Base-by-base conservation (phyloP, 106 monocot species). In the Vanilla planifolia region DNA sequence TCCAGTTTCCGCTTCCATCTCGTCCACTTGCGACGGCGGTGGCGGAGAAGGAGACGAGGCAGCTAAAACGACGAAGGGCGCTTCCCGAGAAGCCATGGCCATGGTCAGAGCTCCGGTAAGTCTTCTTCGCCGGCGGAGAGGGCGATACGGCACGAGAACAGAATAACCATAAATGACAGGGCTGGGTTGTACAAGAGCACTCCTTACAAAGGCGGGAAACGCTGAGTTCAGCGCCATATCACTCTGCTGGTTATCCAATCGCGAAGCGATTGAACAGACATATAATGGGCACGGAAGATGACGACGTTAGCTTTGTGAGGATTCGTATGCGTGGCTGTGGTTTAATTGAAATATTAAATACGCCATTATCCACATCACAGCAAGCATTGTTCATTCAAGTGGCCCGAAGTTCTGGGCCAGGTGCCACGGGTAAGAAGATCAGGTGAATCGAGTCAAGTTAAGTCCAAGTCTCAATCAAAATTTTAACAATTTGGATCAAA, bases 41-140 rank as follows among this genome's bases (percentile, higher is more conserved):
- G 56, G 47, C 45, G 68, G 41, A 24, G 83, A 71, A 33, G 73
- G 43, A n/a, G 59, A 43, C 3, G 48, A 20, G 21, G 51, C 75
- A 1, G 33, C 25, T 5, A 21, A 26, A 53, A 47, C 23, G 51
- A 61, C 22, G 8, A 66, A 59, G 53, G 33, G 29, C 23, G 63
- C 55, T 36, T 30, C 29, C 33, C 22, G 42, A 35, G 21, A 22
- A 27, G 27, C 32, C 27, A 59, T 32, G 34, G 71, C 16, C 27
- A 60, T 64, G 71, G 45, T 51, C 55, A 47, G 34, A 50, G 56
- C 43, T 59, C 45, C 48, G 51, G 63, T 10, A n/a, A 50, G 51
- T 3, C 6, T 30, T 0, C 15, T 6, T 30, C 30, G 59, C 37
- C 44, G 52, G 43, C 27, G 47, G 19, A 48, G 65, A 30, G 8